Evolutionary conservation across 2,329 filamentous ascomycete genomes (phyloP), one percentile per base, ranked within the genome.

Genomic region (Cladosporium sp.): DNA sequence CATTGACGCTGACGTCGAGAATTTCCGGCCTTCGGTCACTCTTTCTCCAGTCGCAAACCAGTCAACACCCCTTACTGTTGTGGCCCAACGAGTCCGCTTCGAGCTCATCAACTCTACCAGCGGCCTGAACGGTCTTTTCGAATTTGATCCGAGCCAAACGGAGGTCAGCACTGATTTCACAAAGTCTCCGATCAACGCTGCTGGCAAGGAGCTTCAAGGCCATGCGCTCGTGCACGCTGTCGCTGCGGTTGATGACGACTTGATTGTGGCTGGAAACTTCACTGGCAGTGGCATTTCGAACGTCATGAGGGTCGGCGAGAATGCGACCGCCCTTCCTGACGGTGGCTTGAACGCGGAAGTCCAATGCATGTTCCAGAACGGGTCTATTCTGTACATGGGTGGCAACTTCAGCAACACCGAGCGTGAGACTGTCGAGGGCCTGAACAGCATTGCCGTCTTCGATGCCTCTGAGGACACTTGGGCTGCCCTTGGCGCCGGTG

Each of bases 1-100:
- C 59, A 83, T 98, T 50, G 89, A 97, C 65, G 84, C 84, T 50
- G 83, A 80, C 49, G 85, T 81, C 9, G 75, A 74, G 57, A 80
- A 79, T 16, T 96, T 96, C 75, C 84, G 84, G 40, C 89, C 92
- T 11, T 82, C 81, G 4, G 83, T 98, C 49, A 95, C 87, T 0
- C 73, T 98, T 42, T 79, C 82, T 0, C 87, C 92, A 4, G 74
- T 82, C 18, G 68, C 78, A 32, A 83, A 80, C 37, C 86, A 90
- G 68, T 71, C 83, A 33, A 71, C 77, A 2, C 75, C 80, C 52
- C 74, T 93, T 66, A 87, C 86, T 1, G 74, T 97, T 58, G 93
- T 98, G n/a, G 93, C 93, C 8, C 91, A 95, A 65, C 82, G 87
- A 52, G 83, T 97, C 38, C 83, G 85, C 9, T 95, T 96, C 68